Percentiles rank a stretch among this genome's conserved stretches.
phyloP scores from a whole-genome alignment of 176 grass and related monocot genomes.

The Tillandsia leiboldiana region DNA sequence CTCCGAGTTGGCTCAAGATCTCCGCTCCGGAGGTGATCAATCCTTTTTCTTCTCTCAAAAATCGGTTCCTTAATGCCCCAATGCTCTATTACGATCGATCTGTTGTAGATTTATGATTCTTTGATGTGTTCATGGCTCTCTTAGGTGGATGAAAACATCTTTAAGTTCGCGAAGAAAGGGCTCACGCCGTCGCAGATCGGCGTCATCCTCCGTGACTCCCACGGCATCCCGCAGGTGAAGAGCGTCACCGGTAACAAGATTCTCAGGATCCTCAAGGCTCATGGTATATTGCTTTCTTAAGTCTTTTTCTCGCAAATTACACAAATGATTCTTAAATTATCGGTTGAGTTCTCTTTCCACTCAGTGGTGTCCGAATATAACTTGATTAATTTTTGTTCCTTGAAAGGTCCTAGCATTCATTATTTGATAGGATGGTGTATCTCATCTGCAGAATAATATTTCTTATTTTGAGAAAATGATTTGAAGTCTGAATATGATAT shows the following conservation, averaged over 20 bases:
- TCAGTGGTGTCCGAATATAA: too few species aligned
- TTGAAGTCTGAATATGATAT: too few species aligned
- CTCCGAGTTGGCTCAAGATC: constrained; percentile 67
- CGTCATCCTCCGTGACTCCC: constrained; percentile 74
- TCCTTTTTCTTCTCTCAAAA: background rate
- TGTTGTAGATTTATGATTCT: background rate
- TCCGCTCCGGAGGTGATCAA: constrained; percentile 37
- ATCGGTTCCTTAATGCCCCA: constrained; percentile 5
- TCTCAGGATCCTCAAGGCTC: constrained; percentile 80
- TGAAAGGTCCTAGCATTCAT: too few species aligned
- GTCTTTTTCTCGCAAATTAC: background rate
- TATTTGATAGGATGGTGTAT: too few species aligned
- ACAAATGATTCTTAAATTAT: too few species aligned
- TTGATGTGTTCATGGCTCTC: background rate
- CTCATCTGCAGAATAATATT: too few species aligned
- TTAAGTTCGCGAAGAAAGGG: constrained; percentile 42
- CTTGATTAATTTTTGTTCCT: too few species aligned
- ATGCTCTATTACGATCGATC: background rate
- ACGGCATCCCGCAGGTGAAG: constrained; percentile 67
- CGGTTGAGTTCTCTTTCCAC: too few species aligned
- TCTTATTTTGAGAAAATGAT: too few species aligned
- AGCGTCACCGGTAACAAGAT: constrained; percentile 88
- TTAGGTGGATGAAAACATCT: constrained; percentile 34
- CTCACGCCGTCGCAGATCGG: constrained; percentile 80
- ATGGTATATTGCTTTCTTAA: constrained; percentile 28